phyloP scores from a whole-genome alignment of 139 green algal genomes.

The Tetraselmis striata region DNA sequence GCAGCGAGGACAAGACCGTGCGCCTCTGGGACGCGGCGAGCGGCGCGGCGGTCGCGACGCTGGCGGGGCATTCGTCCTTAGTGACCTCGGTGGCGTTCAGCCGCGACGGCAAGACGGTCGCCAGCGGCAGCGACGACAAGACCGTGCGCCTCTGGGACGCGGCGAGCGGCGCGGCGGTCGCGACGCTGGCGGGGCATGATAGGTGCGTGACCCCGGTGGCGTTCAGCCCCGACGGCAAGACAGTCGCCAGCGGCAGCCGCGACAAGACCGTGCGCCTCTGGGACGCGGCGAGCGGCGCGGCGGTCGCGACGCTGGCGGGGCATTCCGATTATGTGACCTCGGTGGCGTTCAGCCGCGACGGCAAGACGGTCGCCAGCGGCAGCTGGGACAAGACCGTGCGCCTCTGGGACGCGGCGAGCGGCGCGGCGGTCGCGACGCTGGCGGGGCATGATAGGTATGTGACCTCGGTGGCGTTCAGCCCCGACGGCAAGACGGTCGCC shows the following conservation, averaged over 20 bases:
- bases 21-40: slow-evolving; percentile 11
- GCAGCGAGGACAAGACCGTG: slow-evolving; percentile 8
- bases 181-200: slow-evolving; percentile 4
- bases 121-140: slow-evolving; percentile 8
- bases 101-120: slow-evolving; percentile 3
- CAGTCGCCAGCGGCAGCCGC: not conserved
- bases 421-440: not conserved
- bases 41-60: slow-evolving; percentile 2
- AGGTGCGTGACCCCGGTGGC: slow-evolving; percentile 7
- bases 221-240: slow-evolving; percentile 10
- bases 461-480: slow-evolving; percentile 5
- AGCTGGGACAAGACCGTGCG: slow-evolving; percentile 8
- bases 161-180: not conserved
- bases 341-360: slow-evolving; percentile 13
- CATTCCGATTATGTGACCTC: not conserved
- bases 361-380: slow-evolving; percentile 8
- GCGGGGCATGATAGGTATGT: not conserved
- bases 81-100: slow-evolving; percentile 11
- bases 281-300: slow-evolving; percentile 4
- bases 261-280: slow-evolving; percentile 16
- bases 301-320: slow-evolving; percentile 1
- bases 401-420: slow-evolving; percentile 8
- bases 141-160: slow-evolving; percentile 14
- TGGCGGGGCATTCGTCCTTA: not conserved
- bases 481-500: slow-evolving; percentile 3